Percentiles rank a stretch among this genome's conserved stretches.
phyloP scores from a whole-genome alignment of 352 stramenopile species.

The Phytopythium boreale region DNA sequence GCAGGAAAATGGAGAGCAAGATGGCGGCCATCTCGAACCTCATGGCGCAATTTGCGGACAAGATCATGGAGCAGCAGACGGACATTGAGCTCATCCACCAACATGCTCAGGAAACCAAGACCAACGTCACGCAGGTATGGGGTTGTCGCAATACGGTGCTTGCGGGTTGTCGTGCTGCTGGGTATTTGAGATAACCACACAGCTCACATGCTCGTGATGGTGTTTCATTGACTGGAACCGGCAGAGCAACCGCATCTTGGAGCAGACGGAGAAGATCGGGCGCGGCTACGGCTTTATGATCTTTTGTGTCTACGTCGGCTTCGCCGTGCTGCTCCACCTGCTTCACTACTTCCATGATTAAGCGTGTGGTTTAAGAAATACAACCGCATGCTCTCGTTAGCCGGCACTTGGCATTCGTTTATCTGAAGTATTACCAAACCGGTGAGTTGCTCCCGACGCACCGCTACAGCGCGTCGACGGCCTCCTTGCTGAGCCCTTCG shows the following conservation, averaged over 20 bases:
- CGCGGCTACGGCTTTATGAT: slow-evolving; percentile 83
- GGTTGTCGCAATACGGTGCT: background rate
- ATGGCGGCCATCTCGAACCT: slow-evolving; percentile 84
- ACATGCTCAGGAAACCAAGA: slow-evolving; percentile 63
- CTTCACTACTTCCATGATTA: slow-evolving; percentile 83
- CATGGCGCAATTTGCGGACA: slow-evolving; percentile 83
- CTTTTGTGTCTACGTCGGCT: slow-evolving; percentile 80
- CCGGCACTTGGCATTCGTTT: background rate
- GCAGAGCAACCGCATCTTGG: slow-evolving; percentile 74
- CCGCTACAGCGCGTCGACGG: slow-evolving; percentile 68
- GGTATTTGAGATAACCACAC: too few species aligned
- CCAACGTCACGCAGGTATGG: slow-evolving; percentile 67
- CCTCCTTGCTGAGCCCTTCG: slow-evolving; percentile 88
- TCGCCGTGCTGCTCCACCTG: slow-evolving; percentile 67
- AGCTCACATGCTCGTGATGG: background rate
- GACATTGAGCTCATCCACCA: slow-evolving; percentile 79
- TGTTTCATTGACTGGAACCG: background rate
- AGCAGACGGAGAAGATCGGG: slow-evolving; percentile 73
- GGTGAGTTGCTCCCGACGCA: background rate
- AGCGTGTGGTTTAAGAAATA: slow-evolving; percentile 4
- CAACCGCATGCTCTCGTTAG: background rate
- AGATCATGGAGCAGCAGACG: slow-evolving; percentile 79
- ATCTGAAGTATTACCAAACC: background rate
- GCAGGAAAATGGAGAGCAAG: slow-evolving; percentile 83
- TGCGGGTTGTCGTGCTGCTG: background rate